These are phyloP conservation scores for Fusarium begoniae DNA, from an alignment of 2,329 filamentous ascomycete species.

Conservation along the genomic window DNA sequence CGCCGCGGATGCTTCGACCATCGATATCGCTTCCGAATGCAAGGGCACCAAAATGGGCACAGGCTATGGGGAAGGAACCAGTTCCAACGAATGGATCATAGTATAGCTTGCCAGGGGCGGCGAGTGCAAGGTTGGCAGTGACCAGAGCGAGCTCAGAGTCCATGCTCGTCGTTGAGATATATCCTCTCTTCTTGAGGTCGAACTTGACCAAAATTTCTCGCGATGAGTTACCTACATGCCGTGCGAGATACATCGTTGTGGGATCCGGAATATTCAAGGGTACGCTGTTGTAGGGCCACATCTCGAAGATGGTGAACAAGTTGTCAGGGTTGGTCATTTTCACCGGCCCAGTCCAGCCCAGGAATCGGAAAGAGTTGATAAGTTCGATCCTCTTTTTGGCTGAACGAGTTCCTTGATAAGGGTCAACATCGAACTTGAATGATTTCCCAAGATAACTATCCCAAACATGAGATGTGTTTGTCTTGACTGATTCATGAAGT, in stretches of 20 bases:
- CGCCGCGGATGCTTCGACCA: constrained; percentile 84
- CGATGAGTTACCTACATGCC: constrained; percentile 72
- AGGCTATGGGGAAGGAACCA: constrained; percentile 90
- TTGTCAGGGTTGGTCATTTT: constrained; percentile 77
- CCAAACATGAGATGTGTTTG: constrained; percentile 72
- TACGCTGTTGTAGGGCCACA: constrained; percentile 71
- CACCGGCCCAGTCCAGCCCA: constrained; percentile 82
- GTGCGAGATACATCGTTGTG: constrained; percentile 73
- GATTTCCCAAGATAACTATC: constrained; percentile 67
- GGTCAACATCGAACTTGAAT: constrained; percentile 87
- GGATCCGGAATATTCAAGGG: constrained; percentile 62
- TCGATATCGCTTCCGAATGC: constrained; percentile 94
- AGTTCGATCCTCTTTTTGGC: constrained; percentile 72
- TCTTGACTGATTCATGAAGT: constrained; percentile 73
- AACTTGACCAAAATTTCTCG: constrained; percentile 76
- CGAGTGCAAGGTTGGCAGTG: constrained; percentile 89
- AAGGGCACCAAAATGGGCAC: constrained; percentile 86
- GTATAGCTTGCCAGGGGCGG: constrained; percentile 83
- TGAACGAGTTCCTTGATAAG: constrained; percentile 78
- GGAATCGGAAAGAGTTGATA: constrained; percentile 83
- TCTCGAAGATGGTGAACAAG: constrained; percentile 83
- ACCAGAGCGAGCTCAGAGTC: constrained; percentile 91
- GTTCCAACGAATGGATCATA: constrained; percentile 98
- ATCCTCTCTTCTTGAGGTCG: constrained; percentile 90
- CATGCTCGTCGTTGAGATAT: constrained; percentile 98